A percentile compares a stretch with the other conserved stretches of the same genome.
These are phyloP conservation scores for thale cress (Arabidopsis thaliana) DNA, from an alignment of 345 rosid genomes.

Conservation along the genomic window TAIR10.1 NC_003076.8:16951501-16952000, in stretches of 20 bases:
- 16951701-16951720: background rate
- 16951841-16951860: conserved; percentile 97
- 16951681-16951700: conserved; percentile 8
- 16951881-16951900: conserved; percentile 94
- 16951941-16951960: conserved; percentile 32
- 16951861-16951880: conserved; percentile 97
- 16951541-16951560: background rate
- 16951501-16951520: conserved; percentile 1
- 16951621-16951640: conserved; percentile 1
- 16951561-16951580: background rate
- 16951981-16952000: conserved; percentile 97
- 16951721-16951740: background rate
- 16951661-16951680: conserved; percentile 12
- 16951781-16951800: conserved; percentile 98
- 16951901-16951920: conserved; percentile 32
- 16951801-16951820: conserved; percentile 97
- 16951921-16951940: background rate
- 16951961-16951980: conserved; percentile 51
- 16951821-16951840: conserved; percentile 97
- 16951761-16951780: conserved; percentile 86
- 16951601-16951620: background rate
- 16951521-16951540: background rate
- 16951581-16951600: background rate
- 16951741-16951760: background rate
- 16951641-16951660: conserved; percentile 8